Base-by-base conservation (phyloP, 2,329 filamentous ascomycete genomes). In the Mycosphaerella sp. region DNA sequence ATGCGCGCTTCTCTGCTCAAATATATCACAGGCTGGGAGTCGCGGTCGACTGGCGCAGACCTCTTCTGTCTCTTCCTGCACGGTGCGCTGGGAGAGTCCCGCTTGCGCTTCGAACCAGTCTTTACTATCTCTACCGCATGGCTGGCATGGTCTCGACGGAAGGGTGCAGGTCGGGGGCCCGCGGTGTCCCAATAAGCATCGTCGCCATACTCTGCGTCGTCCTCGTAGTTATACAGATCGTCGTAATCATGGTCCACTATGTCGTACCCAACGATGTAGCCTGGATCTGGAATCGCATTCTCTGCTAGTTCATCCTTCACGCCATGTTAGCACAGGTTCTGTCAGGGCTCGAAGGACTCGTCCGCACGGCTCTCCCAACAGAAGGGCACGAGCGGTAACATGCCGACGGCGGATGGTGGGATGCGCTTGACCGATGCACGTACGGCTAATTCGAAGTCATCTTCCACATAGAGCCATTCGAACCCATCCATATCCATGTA, bases 221-320 rank as follows among this genome's bases (percentile, higher is more conserved):
- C 70, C 65, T 66, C 75, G 61, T 75, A 77, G 16, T 71, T 71
- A 59, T 70, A 76, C 40, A 69, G 62, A 54, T 76, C 74, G 65
- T 70, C 74, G 64, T 70, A 75, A n/a, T 75, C 71, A 37, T 65
- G 63, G n/a, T 42, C 54, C 41, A 64, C 60, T 21, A 57, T 50
- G 14, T 51, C 62, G 21, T 65, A 57, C 28, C 68, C 65, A 41
- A 62, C 59, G 60, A 55, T 65, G 46, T 66, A 67, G 44, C 64
- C 64, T 3, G 74, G 73, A 12, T 72, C 73, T 21, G 72, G 63
- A 5, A 76, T 64, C 36, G 70, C 71, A 32, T 71, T 71, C 57
- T 76, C 73, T 49, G 73, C 74, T 12, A 77, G 71, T 53, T 76
- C 74, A 55, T 77, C 74, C 67, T 75, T 41, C 32, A 14, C n/a